phyloP scores from a whole-genome alignment of 805 yeast species.

The Wickerhamiella qilinensis region DNA sequence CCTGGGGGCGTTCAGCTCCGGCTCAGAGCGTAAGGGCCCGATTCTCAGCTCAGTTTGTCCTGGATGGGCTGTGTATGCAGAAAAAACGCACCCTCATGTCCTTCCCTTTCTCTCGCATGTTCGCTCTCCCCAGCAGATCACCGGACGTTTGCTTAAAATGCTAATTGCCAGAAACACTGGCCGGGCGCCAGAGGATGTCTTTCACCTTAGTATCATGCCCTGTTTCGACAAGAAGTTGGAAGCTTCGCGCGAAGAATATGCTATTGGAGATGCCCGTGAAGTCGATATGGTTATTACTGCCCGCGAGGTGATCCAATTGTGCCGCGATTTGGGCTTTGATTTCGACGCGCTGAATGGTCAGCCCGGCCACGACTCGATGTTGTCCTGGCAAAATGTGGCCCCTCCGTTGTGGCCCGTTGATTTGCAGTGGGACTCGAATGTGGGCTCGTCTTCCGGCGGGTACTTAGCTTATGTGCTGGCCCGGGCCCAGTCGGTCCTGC shows the following conservation, averaged over 20 bases:
- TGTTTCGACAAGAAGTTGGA: slow-evolving; percentile 94
- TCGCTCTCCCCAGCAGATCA: slow-evolving; percentile 86
- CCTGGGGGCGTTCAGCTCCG: slow-evolving; percentile 11
- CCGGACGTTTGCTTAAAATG: slow-evolving; percentile 58
- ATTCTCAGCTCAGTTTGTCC: slow-evolving; percentile 69
- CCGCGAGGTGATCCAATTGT: slow-evolving; percentile 60
- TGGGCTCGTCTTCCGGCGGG: slow-evolving; percentile 82
- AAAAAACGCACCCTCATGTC: slow-evolving; percentile 83
- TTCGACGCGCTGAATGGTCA: slow-evolving; percentile 14
- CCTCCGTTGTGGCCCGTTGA: slow-evolving; percentile 50
- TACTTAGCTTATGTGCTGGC: slow-evolving; percentile 56
- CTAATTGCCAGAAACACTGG: slow-evolving; percentile 26
- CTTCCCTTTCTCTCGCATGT: slow-evolving; percentile 54
- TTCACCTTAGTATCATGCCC: slow-evolving; percentile 86
- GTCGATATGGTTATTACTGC: slow-evolving; percentile 95
- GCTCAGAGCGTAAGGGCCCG: slow-evolving; percentile 25
- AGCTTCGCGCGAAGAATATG: slow-evolving; percentile 68
- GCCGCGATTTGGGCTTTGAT: slow-evolving; percentile 27
- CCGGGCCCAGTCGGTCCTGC: slow-evolving; percentile 13
- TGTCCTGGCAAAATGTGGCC: slow-evolving; percentile 18
- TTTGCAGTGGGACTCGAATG: slow-evolving; percentile 55
- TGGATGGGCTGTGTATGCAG: slow-evolving; percentile 92
- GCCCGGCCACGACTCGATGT: neutral
- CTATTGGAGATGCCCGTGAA: slow-evolving; percentile 29
- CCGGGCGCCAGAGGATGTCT: slow-evolving; percentile 28